phyloP scores from a whole-genome alignment of 2,329 filamentous ascomycete genomes.

The Basipetospora sp. region DNA sequence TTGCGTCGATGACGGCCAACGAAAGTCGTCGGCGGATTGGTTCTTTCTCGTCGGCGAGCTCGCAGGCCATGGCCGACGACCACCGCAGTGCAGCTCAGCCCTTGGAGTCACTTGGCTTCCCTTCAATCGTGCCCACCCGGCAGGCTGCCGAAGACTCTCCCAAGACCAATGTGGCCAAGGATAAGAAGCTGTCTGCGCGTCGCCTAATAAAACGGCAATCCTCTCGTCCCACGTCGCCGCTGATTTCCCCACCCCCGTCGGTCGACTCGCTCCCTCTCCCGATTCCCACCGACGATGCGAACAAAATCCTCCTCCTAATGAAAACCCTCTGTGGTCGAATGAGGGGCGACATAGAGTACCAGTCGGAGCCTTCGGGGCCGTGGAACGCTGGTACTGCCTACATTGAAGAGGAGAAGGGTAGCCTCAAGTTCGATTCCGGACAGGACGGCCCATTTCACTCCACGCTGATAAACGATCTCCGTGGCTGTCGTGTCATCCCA shows the following conservation, averaged over 20 bases:
- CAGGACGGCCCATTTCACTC: constrained; percentile 50
- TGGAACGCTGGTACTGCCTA: constrained; percentile 63
- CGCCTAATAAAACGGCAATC: constrained; percentile 41
- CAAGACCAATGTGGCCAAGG: constrained; percentile 15
- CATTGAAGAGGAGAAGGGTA: constrained; percentile 62
- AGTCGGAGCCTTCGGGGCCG: constrained; percentile 40
- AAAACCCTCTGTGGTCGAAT: constrained; percentile 63
- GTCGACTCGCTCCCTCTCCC: constrained; percentile 46
- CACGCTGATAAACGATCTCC: constrained; percentile 56
- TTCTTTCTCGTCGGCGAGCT: constrained; percentile 50
- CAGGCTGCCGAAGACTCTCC: constrained; percentile 13
- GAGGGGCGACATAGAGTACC: constrained; percentile 64
- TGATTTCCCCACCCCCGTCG: constrained; percentile 37
- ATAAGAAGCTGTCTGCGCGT: constrained; percentile 33
- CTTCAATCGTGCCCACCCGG: constrained; percentile 20
- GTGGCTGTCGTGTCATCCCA: constrained; percentile 55
- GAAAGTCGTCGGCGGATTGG: constrained; percentile 51
- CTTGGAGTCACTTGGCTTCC: constrained; percentile 28
- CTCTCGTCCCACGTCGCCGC: constrained; percentile 44
- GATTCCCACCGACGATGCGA: constrained; percentile 51
- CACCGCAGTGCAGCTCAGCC: constrained; percentile 25
- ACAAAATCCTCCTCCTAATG: constrained; percentile 62
- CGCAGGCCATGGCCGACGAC: constrained; percentile 38
- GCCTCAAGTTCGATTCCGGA: constrained; percentile 59
- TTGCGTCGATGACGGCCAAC: constrained; percentile 18